These are phyloP conservation scores for Agrocybe chaxingu DNA, from an alignment of 768 basidiomycete species.

Conservation along the genomic window DNA sequence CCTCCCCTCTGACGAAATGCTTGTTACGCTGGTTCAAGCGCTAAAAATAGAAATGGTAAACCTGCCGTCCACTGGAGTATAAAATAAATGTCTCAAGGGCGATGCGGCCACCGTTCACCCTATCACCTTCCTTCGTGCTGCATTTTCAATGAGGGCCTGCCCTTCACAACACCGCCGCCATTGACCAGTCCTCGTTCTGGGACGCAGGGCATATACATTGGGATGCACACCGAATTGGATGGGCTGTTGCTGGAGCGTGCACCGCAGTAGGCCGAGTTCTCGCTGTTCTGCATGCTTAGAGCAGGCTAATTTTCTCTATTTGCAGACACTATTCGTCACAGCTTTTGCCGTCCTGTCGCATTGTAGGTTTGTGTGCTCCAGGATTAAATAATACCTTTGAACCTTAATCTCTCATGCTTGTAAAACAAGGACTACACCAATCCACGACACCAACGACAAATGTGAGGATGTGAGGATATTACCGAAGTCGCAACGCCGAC, in stretches of 20 bases:
- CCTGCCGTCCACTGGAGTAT: too few species aligned
- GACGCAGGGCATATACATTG: conserved; percentile 37
- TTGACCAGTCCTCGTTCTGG: conserved; percentile 65
- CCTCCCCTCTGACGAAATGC: too few species aligned
- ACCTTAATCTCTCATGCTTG: neutral
- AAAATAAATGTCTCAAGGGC: too few species aligned
- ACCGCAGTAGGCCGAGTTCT: conserved; percentile 41
- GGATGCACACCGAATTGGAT: conserved; percentile 67
- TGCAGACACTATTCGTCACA: conserved; percentile 62
- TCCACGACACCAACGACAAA: conserved; percentile 73
- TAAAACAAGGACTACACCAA: conserved; percentile 65
- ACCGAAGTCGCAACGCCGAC: neutral
- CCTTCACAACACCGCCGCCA: conserved; percentile 46
- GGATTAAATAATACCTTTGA: neutral
- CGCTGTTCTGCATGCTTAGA: neutral
- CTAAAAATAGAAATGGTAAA: too few species aligned
- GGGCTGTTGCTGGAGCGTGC: conserved; percentile 70
- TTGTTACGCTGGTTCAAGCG: too few species aligned
- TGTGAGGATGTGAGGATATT: conserved; percentile 39
- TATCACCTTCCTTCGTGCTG: too few species aligned
- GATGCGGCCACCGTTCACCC: too few species aligned
- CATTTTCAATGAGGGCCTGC: conserved; percentile 26
- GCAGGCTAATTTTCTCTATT: neutral
- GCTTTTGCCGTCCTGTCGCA: conserved; percentile 52
- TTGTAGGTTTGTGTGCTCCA: conserved; percentile 48